Evolutionary conservation across 2,329 filamentous ascomycete species (phyloP), one percentile per base, ranked within the genome.

Genomic region (Boeremia lycopersici): DNA sequence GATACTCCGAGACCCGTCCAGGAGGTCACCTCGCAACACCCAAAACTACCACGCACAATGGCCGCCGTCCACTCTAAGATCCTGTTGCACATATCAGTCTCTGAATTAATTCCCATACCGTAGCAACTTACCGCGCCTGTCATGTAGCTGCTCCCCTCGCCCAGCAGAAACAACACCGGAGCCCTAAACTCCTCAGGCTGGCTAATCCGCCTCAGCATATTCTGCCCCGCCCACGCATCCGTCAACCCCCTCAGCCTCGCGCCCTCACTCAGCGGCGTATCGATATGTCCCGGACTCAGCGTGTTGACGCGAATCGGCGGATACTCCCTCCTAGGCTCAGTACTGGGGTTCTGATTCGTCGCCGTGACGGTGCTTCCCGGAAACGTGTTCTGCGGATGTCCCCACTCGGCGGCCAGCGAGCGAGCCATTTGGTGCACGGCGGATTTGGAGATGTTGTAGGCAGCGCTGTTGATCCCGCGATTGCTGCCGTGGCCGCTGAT

Each of bases 81-180:
- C 74, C 53, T 67, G 15, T 12, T 11, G 7, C 17, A 2, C 19
- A 4, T 6, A 23, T 54, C 12, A 48, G 44, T 43, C 17, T 34
- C 2, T 25, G 29, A 13, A 25, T 13, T 13, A 59, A 3, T 6
- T 9, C 4, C 25, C 3, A 1, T 6, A 30, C 8, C 10, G 8
- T 4, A 8, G n/a, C 7, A 12, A 44, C 40, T 33, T 3, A 50
- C 40, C 12, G 40, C 40, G 15, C 33, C 40, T 23, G 85, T 87
- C 56, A 92, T 86, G 74, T 93, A 93, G 44, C 80, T 81, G 46
- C 86, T 86, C 7, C 63, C 68, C 2, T 67, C 64, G 1, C 55
- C 60, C n/a, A 70, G 35, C 41, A 69, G 41, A 61, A 79, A 73
- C 17, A 71, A n/a, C n/a, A 62, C 56, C 0, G 65, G 57, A 5